These are phyloP conservation scores for Sclerotinia minor DNA, from an alignment of 2,329 filamentous ascomycete genomes.

Conservation along the genomic window DNA sequence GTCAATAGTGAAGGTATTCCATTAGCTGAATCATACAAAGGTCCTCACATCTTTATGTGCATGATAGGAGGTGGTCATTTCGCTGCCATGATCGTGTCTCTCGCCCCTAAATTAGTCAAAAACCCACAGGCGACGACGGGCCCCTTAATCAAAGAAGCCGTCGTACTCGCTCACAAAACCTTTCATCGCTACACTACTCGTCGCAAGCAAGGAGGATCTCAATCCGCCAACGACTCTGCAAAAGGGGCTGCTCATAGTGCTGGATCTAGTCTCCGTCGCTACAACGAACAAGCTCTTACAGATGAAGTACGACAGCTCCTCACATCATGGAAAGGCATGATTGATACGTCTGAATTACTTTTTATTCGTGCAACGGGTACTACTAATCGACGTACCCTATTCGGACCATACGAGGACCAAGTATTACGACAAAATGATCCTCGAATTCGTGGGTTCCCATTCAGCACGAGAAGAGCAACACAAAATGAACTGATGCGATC, in stretches of 20 bases:
- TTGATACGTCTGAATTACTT: conserved; percentile 80
- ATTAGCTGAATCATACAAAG: conserved; percentile 58
- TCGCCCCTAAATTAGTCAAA: conserved; percentile 77
- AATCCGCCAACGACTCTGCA: conserved; percentile 91
- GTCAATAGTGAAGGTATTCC: conserved; percentile 59
- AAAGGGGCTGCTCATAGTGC: conserved; percentile 94
- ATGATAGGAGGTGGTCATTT: conserved; percentile 99
- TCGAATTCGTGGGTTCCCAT: conserved; percentile 83
- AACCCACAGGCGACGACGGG: conserved; percentile 56
- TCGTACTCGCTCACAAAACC: conserved; percentile 91
- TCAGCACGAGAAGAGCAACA: conserved; percentile 87
- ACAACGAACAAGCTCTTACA: conserved; percentile 88
- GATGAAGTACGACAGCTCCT: conserved; percentile 85
- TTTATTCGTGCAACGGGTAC: conserved; percentile 88
- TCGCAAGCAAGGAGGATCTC: conserved; percentile 92
- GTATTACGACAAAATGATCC: conserved; percentile 77
- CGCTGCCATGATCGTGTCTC: conserved; percentile 90
- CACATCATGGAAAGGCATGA: conserved; percentile 78
- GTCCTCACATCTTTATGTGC: conserved; percentile 89
- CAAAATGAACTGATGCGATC: conserved; percentile 92
- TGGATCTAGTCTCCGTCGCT: conserved; percentile 82
- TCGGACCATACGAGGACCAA: conserved; percentile 88
- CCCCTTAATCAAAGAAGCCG: conserved; percentile 78
- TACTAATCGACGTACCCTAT: conserved; percentile 83
- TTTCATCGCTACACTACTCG: conserved; percentile 97